A percentile compares a stretch with the other conserved stretches of the same genome.
phyloP scores from a whole-genome alignment of 2,329 filamentous ascomycete species.

The Fusarium falciforme region DNA sequence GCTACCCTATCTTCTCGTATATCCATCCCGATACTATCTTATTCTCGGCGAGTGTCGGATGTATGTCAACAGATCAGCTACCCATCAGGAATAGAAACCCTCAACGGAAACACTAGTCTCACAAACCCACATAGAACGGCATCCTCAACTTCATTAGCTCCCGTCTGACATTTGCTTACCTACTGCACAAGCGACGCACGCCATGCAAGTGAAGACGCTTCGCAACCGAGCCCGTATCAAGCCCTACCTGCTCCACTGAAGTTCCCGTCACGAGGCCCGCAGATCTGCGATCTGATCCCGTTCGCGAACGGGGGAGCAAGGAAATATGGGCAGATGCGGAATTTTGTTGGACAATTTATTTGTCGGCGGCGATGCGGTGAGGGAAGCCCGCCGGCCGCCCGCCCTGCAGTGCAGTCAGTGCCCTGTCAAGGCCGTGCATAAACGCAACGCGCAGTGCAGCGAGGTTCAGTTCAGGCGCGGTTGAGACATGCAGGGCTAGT shows the following conservation, averaged over 20 bases:
- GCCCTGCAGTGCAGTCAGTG: neutral
- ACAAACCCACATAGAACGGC: neutral
- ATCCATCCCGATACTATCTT: neutral
- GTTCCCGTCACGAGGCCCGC: slow-evolving; percentile 22
- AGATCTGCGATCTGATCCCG: slow-evolving; percentile 34
- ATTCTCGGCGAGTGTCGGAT: neutral
- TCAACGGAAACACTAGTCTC: neutral
- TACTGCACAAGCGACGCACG: neutral
- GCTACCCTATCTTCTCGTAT: neutral
- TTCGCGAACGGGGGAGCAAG: neutral
- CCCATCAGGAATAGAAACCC: slow-evolving; percentile 8
- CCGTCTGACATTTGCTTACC: neutral
- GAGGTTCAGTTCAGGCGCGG: slow-evolving; percentile 8
- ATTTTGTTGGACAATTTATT: neutral
- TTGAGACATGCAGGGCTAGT: slow-evolving; percentile 3
- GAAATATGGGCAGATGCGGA: slow-evolving; percentile 10
- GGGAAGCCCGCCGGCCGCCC: neutral
- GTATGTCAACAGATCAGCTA: slow-evolving; percentile 1
- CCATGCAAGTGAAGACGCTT: slow-evolving; percentile 5
- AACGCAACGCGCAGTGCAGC: slow-evolving; percentile 15
- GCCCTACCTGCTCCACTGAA: slow-evolving; percentile 12
- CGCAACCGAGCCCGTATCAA: neutral
- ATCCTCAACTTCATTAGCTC: neutral
- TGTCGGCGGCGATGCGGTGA: slow-evolving; percentile 28
- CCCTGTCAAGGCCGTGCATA: slow-evolving; percentile 3